Evolutionary conservation across 2,329 filamentous ascomycete genomes (phyloP).

Genomic region (Exophiala viscosa): DNA sequence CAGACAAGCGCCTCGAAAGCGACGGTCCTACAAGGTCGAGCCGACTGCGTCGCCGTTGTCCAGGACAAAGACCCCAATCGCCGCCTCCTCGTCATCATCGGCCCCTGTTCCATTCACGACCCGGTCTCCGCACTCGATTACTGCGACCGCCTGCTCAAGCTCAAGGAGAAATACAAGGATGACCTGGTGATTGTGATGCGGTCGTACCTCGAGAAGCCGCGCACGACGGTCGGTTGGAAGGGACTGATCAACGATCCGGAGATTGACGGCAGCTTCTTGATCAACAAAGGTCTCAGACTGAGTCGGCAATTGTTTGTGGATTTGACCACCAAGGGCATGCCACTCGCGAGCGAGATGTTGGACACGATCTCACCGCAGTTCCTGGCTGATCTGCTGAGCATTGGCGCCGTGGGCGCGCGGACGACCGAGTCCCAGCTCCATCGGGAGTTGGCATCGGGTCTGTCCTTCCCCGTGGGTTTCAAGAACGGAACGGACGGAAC

Average conservation of each 20-base stretch:
- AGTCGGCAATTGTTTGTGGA: constrained; percentile 93
- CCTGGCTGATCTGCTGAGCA: constrained; percentile 89
- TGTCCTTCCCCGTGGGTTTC: constrained; percentile 97
- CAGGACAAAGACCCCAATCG: constrained; percentile 62
- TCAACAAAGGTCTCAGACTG: constrained; percentile 94
- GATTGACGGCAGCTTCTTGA: constrained; percentile 94
- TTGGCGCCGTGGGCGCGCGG: constrained; percentile 90
- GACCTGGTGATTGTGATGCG: constrained; percentile 96
- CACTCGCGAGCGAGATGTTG: constrained; percentile 96
- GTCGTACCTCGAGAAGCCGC: constrained; percentile 97
- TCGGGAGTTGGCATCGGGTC: constrained; percentile 87
- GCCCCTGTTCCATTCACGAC: constrained; percentile 97
- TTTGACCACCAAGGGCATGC: constrained; percentile 80
- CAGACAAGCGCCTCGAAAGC: constrained; percentile 40
- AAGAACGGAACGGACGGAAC: constrained; percentile 98
- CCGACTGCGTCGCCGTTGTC: constrained; percentile 68
- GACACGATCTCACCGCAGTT: constrained; percentile 99
- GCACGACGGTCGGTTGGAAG: constrained; percentile 98
- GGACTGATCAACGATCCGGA: constrained; percentile 98
- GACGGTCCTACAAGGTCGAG: constrained; percentile 42
- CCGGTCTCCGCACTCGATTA: constrained; percentile 85
- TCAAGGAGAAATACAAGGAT: constrained; percentile 73
- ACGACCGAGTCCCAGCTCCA: constrained; percentile 97
- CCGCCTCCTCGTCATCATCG: constrained; percentile 88
- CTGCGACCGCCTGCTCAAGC: constrained; percentile 68